A percentile compares a stretch with the other conserved stretches of the same genome.
Conservation (phyloP, 2,329 filamentous ascomycete species). For the Ceratocystis lukuohia region DNA sequence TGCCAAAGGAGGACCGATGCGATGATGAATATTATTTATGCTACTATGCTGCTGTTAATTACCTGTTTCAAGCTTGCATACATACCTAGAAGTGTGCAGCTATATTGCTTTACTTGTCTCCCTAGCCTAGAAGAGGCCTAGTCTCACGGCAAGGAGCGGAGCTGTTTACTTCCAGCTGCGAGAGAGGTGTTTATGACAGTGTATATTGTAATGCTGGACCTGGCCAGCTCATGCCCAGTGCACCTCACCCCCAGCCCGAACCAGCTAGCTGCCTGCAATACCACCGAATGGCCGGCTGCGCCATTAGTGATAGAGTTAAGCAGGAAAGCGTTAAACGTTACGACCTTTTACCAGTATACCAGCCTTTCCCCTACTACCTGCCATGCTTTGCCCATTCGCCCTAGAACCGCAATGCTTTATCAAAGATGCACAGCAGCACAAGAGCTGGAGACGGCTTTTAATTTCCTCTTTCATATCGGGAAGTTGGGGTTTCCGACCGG, state of each 20-base stretch:
- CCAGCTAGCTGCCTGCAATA: background rate
- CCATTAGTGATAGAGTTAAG: background rate
- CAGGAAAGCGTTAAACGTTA: background rate
- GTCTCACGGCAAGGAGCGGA: background rate
- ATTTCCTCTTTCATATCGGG: background rate
- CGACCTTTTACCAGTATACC: background rate
- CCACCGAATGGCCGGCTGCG: slow-evolving; percentile 2
- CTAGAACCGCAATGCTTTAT: background rate
- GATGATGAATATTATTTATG: background rate
- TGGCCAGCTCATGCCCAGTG: background rate
- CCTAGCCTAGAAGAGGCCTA: background rate
- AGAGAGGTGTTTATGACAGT: background rate
- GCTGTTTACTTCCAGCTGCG: background rate
- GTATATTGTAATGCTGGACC: background rate
- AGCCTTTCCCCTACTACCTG: background rate
- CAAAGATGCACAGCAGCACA: background rate
- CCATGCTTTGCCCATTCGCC: background rate
- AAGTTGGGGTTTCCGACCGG: background rate
- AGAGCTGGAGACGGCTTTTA: background rate
- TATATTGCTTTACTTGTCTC: too few relatives aligned
- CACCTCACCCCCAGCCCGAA: background rate
- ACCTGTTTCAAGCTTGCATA: too few relatives aligned
- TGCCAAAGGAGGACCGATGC: background rate
- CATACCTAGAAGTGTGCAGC: background rate
- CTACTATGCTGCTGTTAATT: background rate